A percentile compares a stretch with the other conserved stretches of the same genome.
Evolutionary conservation across 768 basidiomycete species (phyloP).

Genomic region (Chalciporus chontae): DNA sequence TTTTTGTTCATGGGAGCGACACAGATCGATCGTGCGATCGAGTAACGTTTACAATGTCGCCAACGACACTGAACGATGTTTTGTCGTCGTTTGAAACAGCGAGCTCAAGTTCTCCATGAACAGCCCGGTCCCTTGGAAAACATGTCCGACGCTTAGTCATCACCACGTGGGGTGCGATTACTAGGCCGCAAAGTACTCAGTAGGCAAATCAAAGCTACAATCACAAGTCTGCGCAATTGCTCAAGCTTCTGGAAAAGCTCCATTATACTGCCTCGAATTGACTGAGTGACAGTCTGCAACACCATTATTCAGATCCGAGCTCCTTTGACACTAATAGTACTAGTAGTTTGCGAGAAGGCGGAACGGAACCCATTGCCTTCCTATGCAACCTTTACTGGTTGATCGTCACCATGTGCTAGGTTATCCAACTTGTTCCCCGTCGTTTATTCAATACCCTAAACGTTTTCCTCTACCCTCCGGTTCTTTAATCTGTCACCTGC

Average conservation of each 20-base stretch:
- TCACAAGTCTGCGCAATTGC: no score
- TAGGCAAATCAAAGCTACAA: no score
- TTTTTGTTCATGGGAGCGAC: conserved; percentile 72
- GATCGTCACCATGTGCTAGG: background rate
- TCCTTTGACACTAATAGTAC: no score
- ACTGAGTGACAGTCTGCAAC: no score
- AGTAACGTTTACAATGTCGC: conserved; percentile 1
- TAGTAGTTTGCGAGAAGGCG: no score
- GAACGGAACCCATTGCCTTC: no score
- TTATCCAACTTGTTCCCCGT: no score
- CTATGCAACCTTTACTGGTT: no score
- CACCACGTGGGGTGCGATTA: background rate
- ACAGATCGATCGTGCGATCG: conserved; percentile 11
- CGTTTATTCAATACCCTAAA: background rate
- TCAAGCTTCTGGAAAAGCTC: no score
- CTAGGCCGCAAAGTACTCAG: no score
- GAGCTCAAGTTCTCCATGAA: conserved; percentile 13
- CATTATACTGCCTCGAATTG: no score
- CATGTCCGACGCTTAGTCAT: conserved; percentile 26
- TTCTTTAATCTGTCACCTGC: background rate
- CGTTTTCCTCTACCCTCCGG: background rate
- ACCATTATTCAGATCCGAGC: no score
- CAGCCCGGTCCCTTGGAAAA: conserved; percentile 7
- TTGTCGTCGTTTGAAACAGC: conserved; percentile 23
- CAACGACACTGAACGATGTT: conserved; percentile 8